Evolutionary conservation across 75 land plant species (phyloP).

Genomic region (Isoetes taiwanensis): DNA sequence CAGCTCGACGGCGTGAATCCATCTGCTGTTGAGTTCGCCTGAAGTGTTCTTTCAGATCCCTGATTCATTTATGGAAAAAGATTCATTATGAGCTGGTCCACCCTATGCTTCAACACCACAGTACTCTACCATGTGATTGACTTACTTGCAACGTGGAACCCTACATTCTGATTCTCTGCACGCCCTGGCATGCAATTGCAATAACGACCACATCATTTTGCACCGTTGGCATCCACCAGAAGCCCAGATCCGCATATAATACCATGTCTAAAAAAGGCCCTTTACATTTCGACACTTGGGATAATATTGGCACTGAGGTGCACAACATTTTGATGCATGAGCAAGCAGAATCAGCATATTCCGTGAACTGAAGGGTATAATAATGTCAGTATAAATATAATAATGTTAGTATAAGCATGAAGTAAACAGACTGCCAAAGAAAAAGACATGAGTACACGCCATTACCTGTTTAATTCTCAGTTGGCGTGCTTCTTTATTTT

Average conservation of each 20-base stretch:
- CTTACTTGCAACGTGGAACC: conserved; percentile 94
- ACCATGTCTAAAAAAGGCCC: conserved; percentile 87
- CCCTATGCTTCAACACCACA: not conserved
- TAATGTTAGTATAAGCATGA: conserved; percentile 41
- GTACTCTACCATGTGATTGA: not conserved
- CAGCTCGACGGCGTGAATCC: conserved; percentile 79
- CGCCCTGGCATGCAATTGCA: conserved; percentile 85
- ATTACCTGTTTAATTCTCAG: conserved; percentile 70
- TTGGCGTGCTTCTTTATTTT: conserved; percentile 83
- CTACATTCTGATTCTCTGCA: conserved; percentile 83
- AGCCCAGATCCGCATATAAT: conserved; percentile 57
- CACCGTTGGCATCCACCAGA: conserved; percentile 78
- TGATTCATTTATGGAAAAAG: conserved; percentile 8
- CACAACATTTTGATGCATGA: conserved; percentile 82
- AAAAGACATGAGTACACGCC: not conserved
- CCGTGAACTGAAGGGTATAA: no score
- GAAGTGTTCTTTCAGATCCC: conserved; percentile 76
- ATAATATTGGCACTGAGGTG: conserved; percentile 51
- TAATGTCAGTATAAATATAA: no score
- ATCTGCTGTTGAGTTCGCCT: conserved; percentile 75
- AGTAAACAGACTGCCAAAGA: not conserved
- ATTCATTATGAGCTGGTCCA: not conserved
- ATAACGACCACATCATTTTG: conserved; percentile 85
- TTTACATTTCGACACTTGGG: conserved; percentile 83
- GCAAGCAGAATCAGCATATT: conserved; percentile 88